phyloP scores from a whole-genome alignment of 1,139 yeast species.

The Debaryomycetaceae sp. region DNA sequence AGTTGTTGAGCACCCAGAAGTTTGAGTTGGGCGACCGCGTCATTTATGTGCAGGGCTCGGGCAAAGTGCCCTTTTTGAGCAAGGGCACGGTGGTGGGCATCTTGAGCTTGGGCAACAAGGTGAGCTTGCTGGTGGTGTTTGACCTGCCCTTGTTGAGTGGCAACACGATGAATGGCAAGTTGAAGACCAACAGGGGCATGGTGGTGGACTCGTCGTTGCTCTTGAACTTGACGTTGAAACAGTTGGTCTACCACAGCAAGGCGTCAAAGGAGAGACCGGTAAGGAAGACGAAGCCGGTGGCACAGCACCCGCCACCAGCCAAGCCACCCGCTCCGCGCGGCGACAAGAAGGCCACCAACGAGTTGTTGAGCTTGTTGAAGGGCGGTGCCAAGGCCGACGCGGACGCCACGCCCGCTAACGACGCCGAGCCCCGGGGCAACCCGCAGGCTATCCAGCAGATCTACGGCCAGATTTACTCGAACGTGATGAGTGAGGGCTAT shows the following conservation, averaged over 20 bases:
- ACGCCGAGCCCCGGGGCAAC: constrained; percentile 20
- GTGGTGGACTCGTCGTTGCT: constrained; percentile 79
- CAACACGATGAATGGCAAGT: constrained; percentile 71
- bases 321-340: constrained; percentile 2
- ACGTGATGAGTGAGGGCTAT: constrained; percentile 39
- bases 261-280: constrained; percentile 41
- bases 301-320: constrained; percentile 5
- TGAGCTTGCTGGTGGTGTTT: constrained; percentile 69
- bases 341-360: constrained; percentile 19
- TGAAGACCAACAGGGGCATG: constrained; percentile 75
- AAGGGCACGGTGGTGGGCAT: constrained; percentile 91
- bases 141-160: constrained; percentile 84
- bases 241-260: constrained; percentile 70
- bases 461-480: constrained; percentile 45
- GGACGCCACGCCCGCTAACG: constrained; percentile 17
- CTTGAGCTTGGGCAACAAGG: constrained; percentile 56
- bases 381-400: constrained; percentile 15
- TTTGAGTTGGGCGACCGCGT: constrained; percentile 90
- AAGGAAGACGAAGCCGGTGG: constrained; percentile 15
- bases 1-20: constrained; percentile 67
- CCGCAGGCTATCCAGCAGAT: constrained; percentile 44
- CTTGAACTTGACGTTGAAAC: constrained; percentile 69
- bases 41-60: constrained; percentile 78
- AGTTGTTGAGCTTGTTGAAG: constrained; percentile 36
- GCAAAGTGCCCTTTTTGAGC: constrained; percentile 82